phyloP scores from a whole-genome alignment of 192 early-diverging fungal species.

The Chytriomyces confervae region DNA sequence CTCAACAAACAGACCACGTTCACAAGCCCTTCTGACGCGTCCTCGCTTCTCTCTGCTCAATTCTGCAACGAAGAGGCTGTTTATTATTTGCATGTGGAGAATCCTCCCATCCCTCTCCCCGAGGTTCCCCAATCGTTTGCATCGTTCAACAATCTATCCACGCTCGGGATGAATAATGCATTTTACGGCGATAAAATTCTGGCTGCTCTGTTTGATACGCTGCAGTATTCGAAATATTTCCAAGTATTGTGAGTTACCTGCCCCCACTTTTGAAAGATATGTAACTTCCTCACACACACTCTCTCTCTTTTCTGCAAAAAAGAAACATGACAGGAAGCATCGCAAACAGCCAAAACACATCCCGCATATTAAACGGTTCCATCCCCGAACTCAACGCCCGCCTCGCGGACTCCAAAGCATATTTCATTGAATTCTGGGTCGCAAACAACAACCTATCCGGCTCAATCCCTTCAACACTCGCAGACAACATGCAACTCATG shows the following conservation, averaged over 20 bases:
- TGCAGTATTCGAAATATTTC: constrained; percentile 25
- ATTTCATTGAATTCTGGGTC: constrained; percentile 2
- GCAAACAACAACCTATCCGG: constrained; percentile 24
- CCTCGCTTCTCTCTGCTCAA: constrained; percentile 12
- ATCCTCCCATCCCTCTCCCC: constrained; percentile 18
- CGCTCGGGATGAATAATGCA: not conserved
- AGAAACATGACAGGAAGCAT: constrained; percentile 26
- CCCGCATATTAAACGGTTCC: constrained; percentile 16
- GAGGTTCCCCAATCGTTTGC: not conserved
- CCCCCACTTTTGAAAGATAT: not conserved
- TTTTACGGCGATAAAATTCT: constrained; percentile 21
- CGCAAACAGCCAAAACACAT: not conserved
- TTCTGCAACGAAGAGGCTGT: constrained; percentile 25
- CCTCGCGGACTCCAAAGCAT: not conserved
- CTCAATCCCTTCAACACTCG: constrained; percentile 2
- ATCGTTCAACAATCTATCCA: not conserved
- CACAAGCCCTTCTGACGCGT: not conserved
- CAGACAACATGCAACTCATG: not conserved
- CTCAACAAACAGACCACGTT: constrained; percentile 15
- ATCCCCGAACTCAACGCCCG: constrained; percentile 6
- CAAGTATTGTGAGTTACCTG: constrained; percentile 7
- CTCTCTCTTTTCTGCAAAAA: not conserved
- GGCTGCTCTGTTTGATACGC: not conserved
- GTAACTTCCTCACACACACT: no score
- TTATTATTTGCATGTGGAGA: constrained; percentile 7